These are phyloP conservation scores for Hapsidospora chrysogenum DNA, from an alignment of 495 filamentous ascomycete species.

Conservation along the genomic window DNA sequence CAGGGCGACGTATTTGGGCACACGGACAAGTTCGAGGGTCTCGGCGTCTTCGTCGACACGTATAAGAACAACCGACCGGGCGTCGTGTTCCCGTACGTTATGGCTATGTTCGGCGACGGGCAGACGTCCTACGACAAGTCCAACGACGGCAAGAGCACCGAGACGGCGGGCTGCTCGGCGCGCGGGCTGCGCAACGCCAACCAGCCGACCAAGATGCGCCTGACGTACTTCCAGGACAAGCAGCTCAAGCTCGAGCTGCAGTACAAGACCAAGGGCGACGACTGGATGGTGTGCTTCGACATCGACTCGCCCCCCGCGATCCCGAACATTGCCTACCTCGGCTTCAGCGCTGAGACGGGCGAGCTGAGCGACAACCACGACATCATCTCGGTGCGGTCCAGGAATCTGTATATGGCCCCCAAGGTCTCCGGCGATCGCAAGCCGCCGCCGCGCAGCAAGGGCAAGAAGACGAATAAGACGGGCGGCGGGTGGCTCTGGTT, in stretches of 20 bases:
- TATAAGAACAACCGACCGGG: slow-evolving; percentile 99
- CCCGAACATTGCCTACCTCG: slow-evolving; percentile 82
- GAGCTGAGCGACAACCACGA: slow-evolving; percentile 97
- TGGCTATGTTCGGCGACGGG: slow-evolving; percentile 95
- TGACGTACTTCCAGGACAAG: slow-evolving; percentile 97
- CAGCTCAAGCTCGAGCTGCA: slow-evolving; percentile 79
- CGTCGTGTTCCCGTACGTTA: slow-evolving; percentile 89
- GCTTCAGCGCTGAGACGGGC: slow-evolving; percentile 90
- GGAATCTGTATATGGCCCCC: slow-evolving; percentile 68
- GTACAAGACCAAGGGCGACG: slow-evolving; percentile 72
- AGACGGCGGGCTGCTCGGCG: slow-evolving; percentile 88
- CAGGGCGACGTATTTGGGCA: slow-evolving; percentile 78
- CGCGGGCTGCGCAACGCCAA: slow-evolving; percentile 68
- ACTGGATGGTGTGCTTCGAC: slow-evolving; percentile 85
- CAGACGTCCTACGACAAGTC: slow-evolving; percentile 79
- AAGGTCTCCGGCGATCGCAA: slow-evolving; percentile 20
- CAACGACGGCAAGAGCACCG: slow-evolving; percentile 86
- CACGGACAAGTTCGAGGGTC: slow-evolving; percentile 78
- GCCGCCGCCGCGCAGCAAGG: slow-evolving; percentile 8
- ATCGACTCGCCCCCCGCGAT: slow-evolving; percentile 57
- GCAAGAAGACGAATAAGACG: slow-evolving; percentile 11
- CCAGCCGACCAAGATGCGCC: slow-evolving; percentile 64
- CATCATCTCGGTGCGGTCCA: slow-evolving; percentile 72
- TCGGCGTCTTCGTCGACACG: slow-evolving; percentile 96
- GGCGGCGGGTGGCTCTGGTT: slow-evolving; percentile 82